Conservation (phyloP, 1,284 basidiomycete genomes). For the Irpex rosettiformis region DNA sequence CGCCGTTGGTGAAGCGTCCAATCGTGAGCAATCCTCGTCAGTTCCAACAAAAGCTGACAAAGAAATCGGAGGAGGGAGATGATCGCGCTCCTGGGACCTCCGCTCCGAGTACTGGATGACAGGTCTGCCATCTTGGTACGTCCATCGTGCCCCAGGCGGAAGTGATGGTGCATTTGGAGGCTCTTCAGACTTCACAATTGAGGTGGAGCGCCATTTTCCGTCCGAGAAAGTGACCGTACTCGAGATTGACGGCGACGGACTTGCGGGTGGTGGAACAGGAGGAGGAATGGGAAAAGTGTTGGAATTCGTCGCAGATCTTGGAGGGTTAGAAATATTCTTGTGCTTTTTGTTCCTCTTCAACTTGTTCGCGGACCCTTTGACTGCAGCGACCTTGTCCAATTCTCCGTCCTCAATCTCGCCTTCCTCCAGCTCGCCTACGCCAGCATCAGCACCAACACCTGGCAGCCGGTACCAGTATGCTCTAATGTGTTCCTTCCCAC, state of each 20-base stretch:
- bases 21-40: neutral
- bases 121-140: neutral
- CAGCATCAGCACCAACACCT: slow-evolving; percentile 6
- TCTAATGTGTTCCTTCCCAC: slow-evolving; percentile 42
- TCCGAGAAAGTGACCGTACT: neutral
- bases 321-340: slow-evolving; percentile 14
- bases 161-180: neutral
- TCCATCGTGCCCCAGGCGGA: neutral
- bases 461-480: slow-evolving; percentile 49
- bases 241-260: neutral
- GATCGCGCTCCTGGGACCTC: neutral
- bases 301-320: neutral
- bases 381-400: slow-evolving; percentile 19
- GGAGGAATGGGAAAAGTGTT: neutral
- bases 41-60: neutral
- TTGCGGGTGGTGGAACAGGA: neutral
- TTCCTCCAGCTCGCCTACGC: slow-evolving; percentile 13
- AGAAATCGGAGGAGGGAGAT: neutral
- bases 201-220: slow-evolving; percentile 1
- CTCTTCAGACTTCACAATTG: neutral
- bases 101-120: neutral
- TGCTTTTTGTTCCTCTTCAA: slow-evolving; percentile 17
- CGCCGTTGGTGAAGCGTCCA: too few species aligned
- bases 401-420: slow-evolving; percentile 29
- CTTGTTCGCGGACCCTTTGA: slow-evolving; percentile 17